Base-by-base conservation (phyloP, 305 asterid genomes). In the Fraxinus latifolia region DNA sequence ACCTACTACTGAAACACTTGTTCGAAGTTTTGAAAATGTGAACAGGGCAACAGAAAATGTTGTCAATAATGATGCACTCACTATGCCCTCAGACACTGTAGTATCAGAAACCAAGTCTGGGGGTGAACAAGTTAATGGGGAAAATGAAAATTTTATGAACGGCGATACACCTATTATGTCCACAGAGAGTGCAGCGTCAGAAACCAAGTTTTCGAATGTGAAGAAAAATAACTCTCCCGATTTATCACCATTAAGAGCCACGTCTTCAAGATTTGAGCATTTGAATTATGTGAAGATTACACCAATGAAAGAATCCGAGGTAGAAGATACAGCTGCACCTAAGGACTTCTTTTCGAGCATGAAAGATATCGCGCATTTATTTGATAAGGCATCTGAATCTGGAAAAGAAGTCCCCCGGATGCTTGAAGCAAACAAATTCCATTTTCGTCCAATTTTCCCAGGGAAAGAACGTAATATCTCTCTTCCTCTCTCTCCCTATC, bases 11-110 rank as follows among this genome's bases (percentile, higher is more conserved):
- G 93, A 88, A 70, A 89, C 90, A 42, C 96, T 96, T 32, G 97
- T 94, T 76, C 92, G 95, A 81, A 93, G 97, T 77, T 96, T 96
- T 88, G 89, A 89, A 81, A 95, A 95, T 87, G 92, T 95, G 78
- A 90, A 89, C 67, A 86, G 92, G 78, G 81, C 79, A 37, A 84
- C 81, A 67, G 94, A 85, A 65, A 86, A 86, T 80, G 86, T 82
- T 78, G 58, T 25, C 9, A 39, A 86, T 76, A 83, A 81, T 68
- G 87, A 77, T 83, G 84, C 87, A 39, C 84, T 90, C 34, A 76
- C 44, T 11, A n/a, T 78, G 80, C 77, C 85, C 80, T 74, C 86
- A 14, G 87, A 82, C 0, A 65, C 42, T 31, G 23, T 34, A 78
- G 65, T 37, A 50, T 36, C 25, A 36, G 78, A 88, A 42, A 80